Percentiles rank a stretch among this genome's conserved stretches.
These are phyloP conservation scores for Scedosporium minutisporum DNA, from an alignment of 2,329 filamentous ascomycete genomes.

Conservation along the genomic window DNA sequence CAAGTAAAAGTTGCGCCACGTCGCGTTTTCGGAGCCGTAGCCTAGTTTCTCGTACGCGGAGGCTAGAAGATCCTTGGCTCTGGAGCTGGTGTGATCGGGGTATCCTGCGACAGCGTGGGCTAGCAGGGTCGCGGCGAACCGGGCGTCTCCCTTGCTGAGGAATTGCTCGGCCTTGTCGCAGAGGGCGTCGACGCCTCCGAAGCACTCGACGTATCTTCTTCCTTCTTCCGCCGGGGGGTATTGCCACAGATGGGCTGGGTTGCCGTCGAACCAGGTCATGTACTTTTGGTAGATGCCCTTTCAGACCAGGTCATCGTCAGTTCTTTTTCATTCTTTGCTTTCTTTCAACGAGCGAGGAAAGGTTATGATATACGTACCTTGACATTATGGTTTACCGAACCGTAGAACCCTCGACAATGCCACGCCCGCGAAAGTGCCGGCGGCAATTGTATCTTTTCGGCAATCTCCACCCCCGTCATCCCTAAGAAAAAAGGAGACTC, in stretches of 20 bases:
- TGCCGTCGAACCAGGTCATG: slow-evolving; percentile 15
- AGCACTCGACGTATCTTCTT: slow-evolving; percentile 23
- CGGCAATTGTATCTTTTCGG: slow-evolving; percentile 24
- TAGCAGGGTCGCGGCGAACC: slow-evolving; percentile 29
- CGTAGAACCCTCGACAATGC: slow-evolving; percentile 25
- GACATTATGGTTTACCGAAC: slow-evolving; percentile 27
- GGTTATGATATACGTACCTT: slow-evolving; percentile 13
- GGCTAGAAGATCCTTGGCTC: slow-evolving; percentile 17
- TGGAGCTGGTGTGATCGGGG: slow-evolving; percentile 4
- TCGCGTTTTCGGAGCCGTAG: slow-evolving; percentile 26
- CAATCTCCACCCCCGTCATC: slow-evolving; percentile 26
- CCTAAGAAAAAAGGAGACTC: not conserved
- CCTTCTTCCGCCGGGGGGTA: slow-evolving; percentile 22
- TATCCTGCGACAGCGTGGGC: slow-evolving; percentile 21
- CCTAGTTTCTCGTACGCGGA: slow-evolving; percentile 23
- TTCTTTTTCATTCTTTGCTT: too few species aligned
- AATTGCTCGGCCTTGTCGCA: slow-evolving; percentile 19
- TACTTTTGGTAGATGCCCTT: slow-evolving; percentile 12
- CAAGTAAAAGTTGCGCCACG: slow-evolving; percentile 30
- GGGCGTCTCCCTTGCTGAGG: slow-evolving; percentile 19
- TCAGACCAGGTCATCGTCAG: too few species aligned
- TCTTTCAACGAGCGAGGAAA: too few species aligned
- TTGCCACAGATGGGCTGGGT: slow-evolving; percentile 14
- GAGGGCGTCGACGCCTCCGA: slow-evolving; percentile 24
- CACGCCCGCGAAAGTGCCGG: slow-evolving; percentile 18